phyloP scores from a whole-genome alignment of 2,329 filamentous ascomycete genomes.

The Fusarium sp. region DNA sequence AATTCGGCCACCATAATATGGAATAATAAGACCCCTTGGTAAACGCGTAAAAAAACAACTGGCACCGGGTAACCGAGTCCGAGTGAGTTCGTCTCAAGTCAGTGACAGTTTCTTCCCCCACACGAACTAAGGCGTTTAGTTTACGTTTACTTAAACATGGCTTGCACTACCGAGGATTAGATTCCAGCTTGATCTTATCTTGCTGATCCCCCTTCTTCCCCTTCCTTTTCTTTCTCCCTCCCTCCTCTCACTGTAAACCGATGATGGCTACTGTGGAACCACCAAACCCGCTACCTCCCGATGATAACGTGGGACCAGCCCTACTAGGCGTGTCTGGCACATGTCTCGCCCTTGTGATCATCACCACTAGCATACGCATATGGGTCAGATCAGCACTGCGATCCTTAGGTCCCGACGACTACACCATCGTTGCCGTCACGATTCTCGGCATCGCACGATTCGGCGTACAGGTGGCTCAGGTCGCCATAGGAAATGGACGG shows the following conservation, averaged over 20 bases:
- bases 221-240: not conserved
- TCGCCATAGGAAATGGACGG: slow-evolving; percentile 52
- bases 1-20: not conserved
- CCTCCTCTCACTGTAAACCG: not conserved
- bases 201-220: not conserved
- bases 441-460: slow-evolving; percentile 48
- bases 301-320: slow-evolving; percentile 48
- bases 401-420: slow-evolving; percentile 53
- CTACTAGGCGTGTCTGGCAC: slow-evolving; percentile 49
- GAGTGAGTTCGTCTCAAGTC: not conserved
- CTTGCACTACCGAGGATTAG: not conserved
- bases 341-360: slow-evolving; percentile 48
- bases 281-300: slow-evolving; percentile 50
- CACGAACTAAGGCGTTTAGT: not conserved
- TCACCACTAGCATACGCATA: slow-evolving; percentile 49
- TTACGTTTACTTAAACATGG: slow-evolving; percentile 7
- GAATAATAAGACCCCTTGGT: not conserved
- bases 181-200: not conserved
- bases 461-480: slow-evolving; percentile 49
- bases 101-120: not conserved
- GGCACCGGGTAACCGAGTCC: not conserved
- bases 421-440: slow-evolving; percentile 48
- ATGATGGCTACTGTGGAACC: slow-evolving; percentile 29
- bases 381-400: slow-evolving; percentile 47
- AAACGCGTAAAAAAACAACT: not conserved